These are phyloP conservation scores for Rosa lucieae DNA, from an alignment of 306 rosid species.

Conservation along the genomic window DNA sequence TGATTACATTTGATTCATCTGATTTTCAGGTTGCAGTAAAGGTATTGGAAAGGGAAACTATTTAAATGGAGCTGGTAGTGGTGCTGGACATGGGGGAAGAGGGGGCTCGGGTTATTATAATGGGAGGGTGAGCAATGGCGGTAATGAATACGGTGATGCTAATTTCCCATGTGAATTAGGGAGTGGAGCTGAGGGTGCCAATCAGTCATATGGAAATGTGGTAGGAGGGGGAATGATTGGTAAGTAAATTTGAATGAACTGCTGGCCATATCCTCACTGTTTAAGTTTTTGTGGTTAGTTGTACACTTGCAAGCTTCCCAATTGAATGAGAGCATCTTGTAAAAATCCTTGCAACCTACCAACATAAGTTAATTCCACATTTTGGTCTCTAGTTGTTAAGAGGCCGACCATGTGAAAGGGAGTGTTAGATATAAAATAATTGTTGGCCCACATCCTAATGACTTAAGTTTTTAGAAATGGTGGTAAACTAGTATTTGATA, in stretches of 20 bases:
- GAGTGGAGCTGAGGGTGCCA: conserved; percentile 89
- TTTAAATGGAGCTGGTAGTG: conserved; percentile 97
- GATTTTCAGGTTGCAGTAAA: conserved; percentile 79
- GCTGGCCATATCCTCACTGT: neutral
- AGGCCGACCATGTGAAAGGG: neutral
- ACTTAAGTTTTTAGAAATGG: neutral
- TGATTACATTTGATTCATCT: conserved; percentile 31
- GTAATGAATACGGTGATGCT: conserved; percentile 85
- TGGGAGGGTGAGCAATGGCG: conserved; percentile 77
- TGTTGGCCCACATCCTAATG: neutral
- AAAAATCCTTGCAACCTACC: neutral
- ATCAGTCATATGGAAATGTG: conserved; percentile 58
- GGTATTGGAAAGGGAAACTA: conserved; percentile 96
- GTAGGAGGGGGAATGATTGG: conserved; percentile 98
- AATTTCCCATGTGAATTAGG: conserved; percentile 96
- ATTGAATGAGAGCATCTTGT: neutral
- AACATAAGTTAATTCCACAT: neutral
- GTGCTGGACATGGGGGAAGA: conserved; percentile 99
- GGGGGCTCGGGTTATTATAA: conserved; percentile 94
- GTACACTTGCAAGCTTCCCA: neutral
- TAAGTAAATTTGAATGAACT: conserved; percentile 26
- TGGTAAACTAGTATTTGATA: neutral
- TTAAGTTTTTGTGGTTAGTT: neutral
- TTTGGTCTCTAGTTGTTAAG: neutral
- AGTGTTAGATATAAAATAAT: neutral